Evolutionary conservation across 805 yeast species (phyloP), one percentile per base, ranked within the genome.

Genomic region (Candida fluviatilis): DNA sequence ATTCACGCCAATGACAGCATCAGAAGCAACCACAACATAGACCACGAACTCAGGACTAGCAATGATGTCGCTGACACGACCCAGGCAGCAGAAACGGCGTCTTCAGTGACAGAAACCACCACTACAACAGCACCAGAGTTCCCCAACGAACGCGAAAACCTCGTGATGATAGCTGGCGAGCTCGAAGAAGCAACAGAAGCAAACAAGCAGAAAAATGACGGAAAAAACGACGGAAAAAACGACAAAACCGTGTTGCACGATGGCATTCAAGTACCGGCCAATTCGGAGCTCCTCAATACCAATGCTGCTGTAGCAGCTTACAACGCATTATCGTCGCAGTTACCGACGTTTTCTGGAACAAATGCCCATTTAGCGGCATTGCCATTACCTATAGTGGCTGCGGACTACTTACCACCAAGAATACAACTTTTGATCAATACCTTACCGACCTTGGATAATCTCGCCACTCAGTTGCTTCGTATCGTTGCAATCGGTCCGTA

Each of bases 391-490:
- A 54, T 80, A 4, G 68, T 75, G 2, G 80, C 84, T 1, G 78
- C 82, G 8, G 74, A 69, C 30, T 63, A 71, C 45, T 57, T 78
- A 18, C 78, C 83, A 1, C 73, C 79, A 16, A 73, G 85, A 49
- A 72, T 80, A 14, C 88, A 83, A 52, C 64, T 84, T 29, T 64
- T 81, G 19, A 65, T 84, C 38, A 80, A 82, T 48, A 74, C 89
- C 0, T 60, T 89, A 30, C 90, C 95, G 0, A 75, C 86, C 1
- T 62, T 90, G 42, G 96, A 89, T 53, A 86, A 86, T 48, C 69
- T 90, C 37, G 78, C 96, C 0, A 76, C 89, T 1, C 97, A 90
- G 55, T 66, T 90, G 14, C 65, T 90, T 38, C 69, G 93, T 44
- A 68, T 82, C 2, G 76, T 89, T 27, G 83, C 86, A 6, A 70